phyloP scores from a whole-genome alignment of 805 yeast genomes.

The Lipomyces yamadae region DNA sequence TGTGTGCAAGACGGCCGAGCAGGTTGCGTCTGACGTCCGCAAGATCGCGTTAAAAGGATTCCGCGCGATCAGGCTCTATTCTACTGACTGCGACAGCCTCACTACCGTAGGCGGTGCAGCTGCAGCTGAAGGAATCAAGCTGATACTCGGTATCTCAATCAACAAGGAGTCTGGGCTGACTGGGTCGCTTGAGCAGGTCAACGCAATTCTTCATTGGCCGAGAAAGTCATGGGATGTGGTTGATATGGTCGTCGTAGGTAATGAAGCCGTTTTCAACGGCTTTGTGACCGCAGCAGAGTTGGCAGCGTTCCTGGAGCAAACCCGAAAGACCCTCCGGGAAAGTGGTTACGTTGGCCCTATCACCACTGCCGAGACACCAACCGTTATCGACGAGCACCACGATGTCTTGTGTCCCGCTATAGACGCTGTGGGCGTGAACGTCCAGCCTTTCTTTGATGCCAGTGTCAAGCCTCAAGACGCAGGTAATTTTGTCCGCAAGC shows the following conservation, averaged over 20 bases:
- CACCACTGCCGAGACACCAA: slow-evolving; percentile 90
- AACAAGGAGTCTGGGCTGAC: slow-evolving; percentile 60
- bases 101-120: slow-evolving; percentile 51
- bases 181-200: slow-evolving; percentile 55
- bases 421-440: slow-evolving; percentile 83
- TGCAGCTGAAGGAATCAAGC: slow-evolving; percentile 53
- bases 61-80: slow-evolving; percentile 72
- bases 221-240: slow-evolving; percentile 63
- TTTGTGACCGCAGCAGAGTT: slow-evolving; percentile 66
- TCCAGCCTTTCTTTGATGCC: slow-evolving; percentile 80
- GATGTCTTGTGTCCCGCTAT: slow-evolving; percentile 63
- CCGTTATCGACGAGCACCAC: slow-evolving; percentile 63
- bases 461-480: slow-evolving; percentile 64
- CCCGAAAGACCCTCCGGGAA: slow-evolving; percentile 58
- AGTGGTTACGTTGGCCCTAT: slow-evolving; percentile 79
- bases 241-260: slow-evolving; percentile 80
- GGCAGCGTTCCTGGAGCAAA: slow-evolving; percentile 63
- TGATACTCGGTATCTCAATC: slow-evolving; percentile 90
- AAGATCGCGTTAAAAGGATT: slow-evolving; percentile 66
- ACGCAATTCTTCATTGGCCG: slow-evolving; percentile 57
- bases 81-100: slow-evolving; percentile 81
- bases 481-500: slow-evolving; percentile 70
- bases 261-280: slow-evolving; percentile 79
- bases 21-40: slow-evolving; percentile 63
- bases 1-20: slow-evolving; percentile 64